phyloP scores from a whole-genome alignment of 441 rosid species.

The Aquilaria agallochum region DNA sequence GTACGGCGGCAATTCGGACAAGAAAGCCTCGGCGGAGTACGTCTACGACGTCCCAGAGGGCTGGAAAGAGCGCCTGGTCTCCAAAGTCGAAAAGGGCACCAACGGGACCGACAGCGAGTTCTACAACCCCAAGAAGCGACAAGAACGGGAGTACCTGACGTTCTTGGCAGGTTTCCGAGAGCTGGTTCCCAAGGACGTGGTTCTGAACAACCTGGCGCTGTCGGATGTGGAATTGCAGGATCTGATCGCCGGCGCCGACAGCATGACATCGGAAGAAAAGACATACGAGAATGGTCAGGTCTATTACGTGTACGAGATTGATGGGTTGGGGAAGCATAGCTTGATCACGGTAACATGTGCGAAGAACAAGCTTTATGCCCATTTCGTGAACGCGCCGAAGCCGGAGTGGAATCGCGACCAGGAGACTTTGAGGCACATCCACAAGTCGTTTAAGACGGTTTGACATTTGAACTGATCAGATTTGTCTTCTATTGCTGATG shows the following conservation, averaged over 20 bases:
- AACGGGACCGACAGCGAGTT: conserved; percentile 93
- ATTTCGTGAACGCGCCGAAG: conserved; percentile 82
- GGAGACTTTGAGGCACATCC: conserved; percentile 69
- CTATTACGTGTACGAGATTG: conserved; percentile 79
- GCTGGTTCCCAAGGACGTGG: conserved; percentile 68
- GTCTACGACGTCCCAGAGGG: conserved; percentile 87
- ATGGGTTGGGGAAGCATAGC: conserved; percentile 67
- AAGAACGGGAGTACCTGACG: conserved; percentile 79
- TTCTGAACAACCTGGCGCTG: conserved; percentile 73
- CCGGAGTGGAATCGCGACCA: conserved; percentile 83
- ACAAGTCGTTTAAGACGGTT: conserved; percentile 72
- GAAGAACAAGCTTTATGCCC: conserved; percentile 81
- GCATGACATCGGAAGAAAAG: conserved; percentile 59
- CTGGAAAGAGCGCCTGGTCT: conserved; percentile 84
- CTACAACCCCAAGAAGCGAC: conserved; percentile 81
- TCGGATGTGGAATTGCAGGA: conserved; percentile 86
- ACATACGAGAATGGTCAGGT: conserved; percentile 71
- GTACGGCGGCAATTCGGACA: conserved; percentile 84
- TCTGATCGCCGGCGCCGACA: conserved; percentile 66
- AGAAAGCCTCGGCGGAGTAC: conserved; percentile 84
- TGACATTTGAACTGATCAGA: conserved; percentile 1
- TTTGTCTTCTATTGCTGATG: no score
- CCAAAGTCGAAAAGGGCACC: conserved; percentile 96
- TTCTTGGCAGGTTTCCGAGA: conserved; percentile 69
- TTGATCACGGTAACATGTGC: conserved; percentile 88